phyloP scores from a whole-genome alignment of 2,329 filamentous ascomycete species.

The Colletotrichum orchidophilum region DNA sequence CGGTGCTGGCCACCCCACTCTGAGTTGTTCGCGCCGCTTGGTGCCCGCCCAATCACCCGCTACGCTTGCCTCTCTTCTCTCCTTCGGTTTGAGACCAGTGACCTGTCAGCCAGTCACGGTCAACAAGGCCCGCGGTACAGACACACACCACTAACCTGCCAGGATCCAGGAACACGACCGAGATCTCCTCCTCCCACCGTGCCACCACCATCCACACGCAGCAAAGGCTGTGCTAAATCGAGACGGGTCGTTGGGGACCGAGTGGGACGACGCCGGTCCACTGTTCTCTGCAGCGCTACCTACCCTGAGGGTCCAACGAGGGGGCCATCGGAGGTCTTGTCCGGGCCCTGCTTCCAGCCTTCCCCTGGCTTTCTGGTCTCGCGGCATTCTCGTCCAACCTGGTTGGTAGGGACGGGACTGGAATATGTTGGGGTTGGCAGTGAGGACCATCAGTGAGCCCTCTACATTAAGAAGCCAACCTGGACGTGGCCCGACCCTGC shows the following conservation, averaged over 20 bases:
- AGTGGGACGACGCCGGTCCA: not conserved
- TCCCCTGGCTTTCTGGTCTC: not conserved
- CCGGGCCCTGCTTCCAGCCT: not conserved
- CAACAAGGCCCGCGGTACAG: not conserved
- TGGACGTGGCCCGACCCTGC: not conserved
- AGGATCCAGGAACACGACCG: slow-evolving; percentile 30
- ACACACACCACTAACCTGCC: not conserved
- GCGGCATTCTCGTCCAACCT: not conserved
- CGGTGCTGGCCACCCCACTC: not conserved
- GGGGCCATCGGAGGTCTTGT: not conserved
- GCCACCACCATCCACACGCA: slow-evolving; percentile 18
- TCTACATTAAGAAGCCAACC: not conserved
- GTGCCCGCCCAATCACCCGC: not conserved
- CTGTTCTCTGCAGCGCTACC: not conserved
- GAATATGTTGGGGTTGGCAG: not conserved
- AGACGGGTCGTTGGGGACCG: slow-evolving; percentile 13
- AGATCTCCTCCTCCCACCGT: not conserved
- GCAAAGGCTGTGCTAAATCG: slow-evolving; percentile 28
- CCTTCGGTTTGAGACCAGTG: not conserved
- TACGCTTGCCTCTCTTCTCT: not conserved
- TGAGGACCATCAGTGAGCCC: not conserved
- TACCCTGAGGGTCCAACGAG: not conserved
- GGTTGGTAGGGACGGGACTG: not conserved
- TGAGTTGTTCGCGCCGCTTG: not conserved
- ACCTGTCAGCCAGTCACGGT: slow-evolving; percentile 17